A percentile compares a stretch with the other conserved stretches of the same genome.
Evolutionary conservation across 31 red algal species (phyloP).

Genomic region (Odonthalia washingtoniensis): DNA sequence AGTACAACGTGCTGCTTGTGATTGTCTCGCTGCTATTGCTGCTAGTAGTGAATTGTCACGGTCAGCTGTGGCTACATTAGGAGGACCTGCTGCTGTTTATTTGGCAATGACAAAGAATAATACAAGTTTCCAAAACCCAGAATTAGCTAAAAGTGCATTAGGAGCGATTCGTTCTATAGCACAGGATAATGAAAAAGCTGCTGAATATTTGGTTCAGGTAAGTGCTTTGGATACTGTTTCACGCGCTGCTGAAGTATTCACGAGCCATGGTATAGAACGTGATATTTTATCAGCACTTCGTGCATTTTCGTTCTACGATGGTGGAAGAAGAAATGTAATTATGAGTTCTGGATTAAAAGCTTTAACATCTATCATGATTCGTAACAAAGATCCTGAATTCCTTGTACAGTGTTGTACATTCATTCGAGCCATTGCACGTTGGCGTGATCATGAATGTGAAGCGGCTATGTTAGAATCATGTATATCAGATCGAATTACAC

Average conservation of each 20-base stretch:
- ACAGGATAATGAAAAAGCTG: constrained; percentile 67
- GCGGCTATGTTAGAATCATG: constrained; percentile 69
- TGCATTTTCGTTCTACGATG: constrained; percentile 72
- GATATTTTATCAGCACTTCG: constrained; percentile 67
- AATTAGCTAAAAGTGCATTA: constrained; percentile 50
- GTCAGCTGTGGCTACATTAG: constrained; percentile 71
- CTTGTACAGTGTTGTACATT: constrained; percentile 69
- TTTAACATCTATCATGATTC: constrained; percentile 62
- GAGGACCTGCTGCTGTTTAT: constrained; percentile 69
- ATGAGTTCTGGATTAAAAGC: constrained; percentile 73
- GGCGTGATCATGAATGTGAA: constrained; percentile 72
- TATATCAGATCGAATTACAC: constrained; percentile 56
- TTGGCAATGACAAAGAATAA: constrained; percentile 72
- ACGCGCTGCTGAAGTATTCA: constrained; percentile 63
- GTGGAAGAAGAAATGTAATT: constrained; percentile 68
- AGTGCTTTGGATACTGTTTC: constrained; percentile 63
- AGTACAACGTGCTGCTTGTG: constrained; percentile 57
- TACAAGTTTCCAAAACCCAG: constrained; percentile 59
- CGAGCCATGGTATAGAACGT: constrained; percentile 60
- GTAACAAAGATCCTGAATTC: constrained; percentile 64
- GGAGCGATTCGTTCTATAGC: constrained; percentile 67
- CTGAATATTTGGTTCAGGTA: constrained; percentile 69
- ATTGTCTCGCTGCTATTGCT: constrained; percentile 61
- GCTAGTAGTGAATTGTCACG: constrained; percentile 67
- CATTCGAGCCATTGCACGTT: constrained; percentile 59